Evolutionary conservation across 176 grass and related monocot species (phyloP), one percentile per base, ranked within the genome.

Genomic region (Chloris gayana): DNA sequence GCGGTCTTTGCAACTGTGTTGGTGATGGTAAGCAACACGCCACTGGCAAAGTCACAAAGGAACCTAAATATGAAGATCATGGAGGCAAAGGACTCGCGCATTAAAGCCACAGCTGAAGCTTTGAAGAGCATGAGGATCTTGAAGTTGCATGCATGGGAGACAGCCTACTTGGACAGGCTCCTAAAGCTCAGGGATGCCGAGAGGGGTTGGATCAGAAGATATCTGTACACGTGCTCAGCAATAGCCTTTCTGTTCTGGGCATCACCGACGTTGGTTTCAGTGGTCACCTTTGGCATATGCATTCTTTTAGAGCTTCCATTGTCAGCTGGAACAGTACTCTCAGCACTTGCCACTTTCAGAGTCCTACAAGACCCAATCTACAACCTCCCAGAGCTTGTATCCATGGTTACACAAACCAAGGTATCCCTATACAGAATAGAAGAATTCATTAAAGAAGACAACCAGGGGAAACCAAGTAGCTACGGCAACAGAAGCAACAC

Each of bases 61-160:
- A 91, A 84, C 30, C 87, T 97, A 56, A 84, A 91, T 26, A 63
- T 86, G 19, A 86, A 91, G 67, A 91, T 97, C 70, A 97, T 97
- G 91, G 89, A 97, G 44, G 91, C 91, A 0, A 97, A 97, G 73
- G 94, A 97, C 73, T 88, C 89, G 11, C 81, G 94, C 37, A 91
- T 97, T 26, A 97, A 97, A 72, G 89, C 89, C 50, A 97, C 91
- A 44, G 82, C 91, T 0, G 94, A 97, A 85, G 89, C 67, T 10
- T 30, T 97, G 53, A 97, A 86, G 70, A 91, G 89, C 69, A 97
- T 97, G 87, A 94, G 89, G 83, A 94, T 97, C 35, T 89, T 97
- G 75, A 97, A 97, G 75, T 79, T 97, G 80, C 91, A 97, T 86
- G 80, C 94, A 68, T 97, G 94, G 94, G 94, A 97, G 57, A 86